phyloP scores from a whole-genome alignment of 139 green algal genomes.

The Chlorella sp. region DNA sequence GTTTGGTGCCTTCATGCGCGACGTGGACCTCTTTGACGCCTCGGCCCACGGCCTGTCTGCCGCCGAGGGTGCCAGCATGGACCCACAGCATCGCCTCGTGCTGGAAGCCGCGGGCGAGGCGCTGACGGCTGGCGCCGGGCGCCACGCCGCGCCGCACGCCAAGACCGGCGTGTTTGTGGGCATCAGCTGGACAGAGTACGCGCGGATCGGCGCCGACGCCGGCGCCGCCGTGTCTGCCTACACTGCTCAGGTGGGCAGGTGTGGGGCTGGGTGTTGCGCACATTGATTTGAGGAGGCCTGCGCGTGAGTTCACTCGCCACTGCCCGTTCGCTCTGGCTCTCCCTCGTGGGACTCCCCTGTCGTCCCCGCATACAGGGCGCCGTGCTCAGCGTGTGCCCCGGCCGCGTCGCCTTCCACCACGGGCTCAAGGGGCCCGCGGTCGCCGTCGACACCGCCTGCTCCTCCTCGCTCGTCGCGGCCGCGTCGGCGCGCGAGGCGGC shows the following conservation, averaged over 20 bases:
- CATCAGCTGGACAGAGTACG: constrained; percentile 72
- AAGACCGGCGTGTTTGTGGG: constrained; percentile 50
- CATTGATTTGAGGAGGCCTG: too few relatives aligned
- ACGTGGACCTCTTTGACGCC: constrained; percentile 64
- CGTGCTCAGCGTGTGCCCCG: constrained; percentile 60
- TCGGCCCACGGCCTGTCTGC: constrained; percentile 51
- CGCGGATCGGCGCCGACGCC: constrained; percentile 51
- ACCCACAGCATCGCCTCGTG: constrained; percentile 87
- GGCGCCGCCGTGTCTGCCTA: constrained; percentile 42
- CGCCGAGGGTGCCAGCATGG: constrained; percentile 63
- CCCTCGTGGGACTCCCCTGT: too few relatives aligned
- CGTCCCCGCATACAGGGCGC: too few relatives aligned
- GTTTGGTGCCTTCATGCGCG: constrained; percentile 54
- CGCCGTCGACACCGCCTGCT: constrained; percentile 75
- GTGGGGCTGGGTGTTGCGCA: too few relatives aligned
- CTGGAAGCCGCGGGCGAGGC: constrained; percentile 53
- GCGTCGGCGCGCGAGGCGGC: constrained; percentile 46
- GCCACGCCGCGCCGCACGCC: not conserved
- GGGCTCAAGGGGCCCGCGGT: constrained; percentile 74
- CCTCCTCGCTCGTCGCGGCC: constrained; percentile 75
- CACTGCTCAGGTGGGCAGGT: too few relatives aligned
- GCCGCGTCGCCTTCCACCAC: constrained; percentile 79
- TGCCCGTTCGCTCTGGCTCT: too few relatives aligned
- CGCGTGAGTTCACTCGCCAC: too few relatives aligned
- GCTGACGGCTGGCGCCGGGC: not conserved